phyloP scores from a whole-genome alignment of 345 rosid genomes.

The Clausena lansium region DNA sequence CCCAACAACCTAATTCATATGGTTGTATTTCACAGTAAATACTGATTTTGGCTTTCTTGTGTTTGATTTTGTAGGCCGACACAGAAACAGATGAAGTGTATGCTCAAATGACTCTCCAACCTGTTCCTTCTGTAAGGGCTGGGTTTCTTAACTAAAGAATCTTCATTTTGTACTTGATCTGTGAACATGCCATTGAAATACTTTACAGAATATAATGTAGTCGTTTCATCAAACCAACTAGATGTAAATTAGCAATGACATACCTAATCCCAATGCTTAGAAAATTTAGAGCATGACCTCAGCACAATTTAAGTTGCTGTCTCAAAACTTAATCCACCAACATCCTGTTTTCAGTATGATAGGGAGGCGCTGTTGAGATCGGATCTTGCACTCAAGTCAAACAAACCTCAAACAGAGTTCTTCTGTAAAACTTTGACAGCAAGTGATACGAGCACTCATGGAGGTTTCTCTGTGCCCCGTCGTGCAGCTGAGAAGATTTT shows the following conservation, averaged over 20 bases:
- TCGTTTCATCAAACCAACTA: background rate
- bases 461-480: slow-evolving; percentile 97
- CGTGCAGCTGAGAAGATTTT: slow-evolving; percentile 96
- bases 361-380: slow-evolving; percentile 85
- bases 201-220: background rate
- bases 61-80: slow-evolving; percentile 67
- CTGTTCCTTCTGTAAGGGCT: slow-evolving; percentile 63
- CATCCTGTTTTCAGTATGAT: slow-evolving; percentile 65
- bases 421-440: slow-evolving; percentile 97
- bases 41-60: slow-evolving; percentile 17
- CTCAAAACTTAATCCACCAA: slow-evolving; percentile 25
- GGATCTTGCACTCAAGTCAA: slow-evolving; percentile 74
- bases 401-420: slow-evolving; percentile 74
- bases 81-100: slow-evolving; percentile 94
- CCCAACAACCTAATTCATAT: background rate
- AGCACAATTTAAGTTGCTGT: slow-evolving; percentile 10
- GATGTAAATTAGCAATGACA: background rate
- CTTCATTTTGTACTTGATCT: slow-evolving; percentile 12
- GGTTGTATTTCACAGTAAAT: background rate
- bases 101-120: slow-evolving; percentile 97
- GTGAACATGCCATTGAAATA: background rate
- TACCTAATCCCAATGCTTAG: background rate
- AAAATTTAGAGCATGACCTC: background rate
- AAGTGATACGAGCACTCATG: slow-evolving; percentile 98
- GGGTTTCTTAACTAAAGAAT: slow-evolving; percentile 19